Base-by-base conservation (phyloP, 371 early-diverging fungal species). In the Mucor velutinosus region DNA sequence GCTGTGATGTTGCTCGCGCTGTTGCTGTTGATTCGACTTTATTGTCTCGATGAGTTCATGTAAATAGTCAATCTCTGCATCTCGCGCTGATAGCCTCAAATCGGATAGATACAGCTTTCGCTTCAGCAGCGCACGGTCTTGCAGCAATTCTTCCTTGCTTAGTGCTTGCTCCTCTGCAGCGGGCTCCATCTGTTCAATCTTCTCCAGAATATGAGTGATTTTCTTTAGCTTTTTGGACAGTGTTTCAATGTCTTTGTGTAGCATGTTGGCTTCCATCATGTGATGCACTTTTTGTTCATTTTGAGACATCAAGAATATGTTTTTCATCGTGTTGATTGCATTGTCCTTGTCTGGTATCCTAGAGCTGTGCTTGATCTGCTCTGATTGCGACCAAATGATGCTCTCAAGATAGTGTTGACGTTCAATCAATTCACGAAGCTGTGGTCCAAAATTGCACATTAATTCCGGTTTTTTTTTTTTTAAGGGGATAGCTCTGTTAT, bases 61-160 rank as follows among this genome's bases (percentile, higher is more conserved):
- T 19, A 81, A 45, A 59, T 78, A 79, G 17, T 78, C 77, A 4
- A 83, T 53, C 60, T 83, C 83, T 11, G 79, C 79, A 61, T 83
- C 83, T 55, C 80, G 68, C 19, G 83, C 76, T 19, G 74, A 63
- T 21, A 80, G 30, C 56, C 83, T 72, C n/a, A 83, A 58, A 47
- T 83, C 77, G 4, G 76, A 74, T n/a, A 83, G 49, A 68, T 78
- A 79, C 19, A 80, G 51, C 61, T 80, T 80, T 35, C 80, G 62
- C 29, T 69, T 30, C 47, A 80, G 47, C 3, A 71, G n/a, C 23
- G 67, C 73, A 23, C 75, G 45, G 10, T 83, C 80, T 27, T 69
- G 60, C n/a, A 77, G 30, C 15, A 81, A 35, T 1, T 67, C 29
- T 19, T 76, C 76, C 29, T 63, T 70, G 23, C 77, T 75, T 7